These are phyloP conservation scores for Fusarium bulbicola DNA, from an alignment of 2,329 filamentous ascomycete species.

Conservation along the genomic window DNA sequence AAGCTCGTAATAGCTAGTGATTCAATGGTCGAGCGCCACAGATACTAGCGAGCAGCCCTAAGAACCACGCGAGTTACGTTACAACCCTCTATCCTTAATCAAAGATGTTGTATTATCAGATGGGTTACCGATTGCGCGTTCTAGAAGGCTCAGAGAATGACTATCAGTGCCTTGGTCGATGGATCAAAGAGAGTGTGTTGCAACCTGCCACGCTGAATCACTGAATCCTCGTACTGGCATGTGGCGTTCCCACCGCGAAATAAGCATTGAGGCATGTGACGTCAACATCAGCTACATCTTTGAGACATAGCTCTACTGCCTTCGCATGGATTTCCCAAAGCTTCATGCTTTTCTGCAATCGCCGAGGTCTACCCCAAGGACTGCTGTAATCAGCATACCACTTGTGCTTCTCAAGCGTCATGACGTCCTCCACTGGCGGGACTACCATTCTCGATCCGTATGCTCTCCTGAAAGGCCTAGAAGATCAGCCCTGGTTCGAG, in stretches of 20 bases:
- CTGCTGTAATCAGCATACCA: neutral
- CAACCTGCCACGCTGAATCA: too few relatives aligned
- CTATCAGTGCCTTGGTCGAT: rapidly evolving
- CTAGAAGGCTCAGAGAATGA: neutral
- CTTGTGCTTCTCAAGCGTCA: neutral
- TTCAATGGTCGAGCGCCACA: neutral
- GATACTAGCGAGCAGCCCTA: neutral
- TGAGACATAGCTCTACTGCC: neutral
- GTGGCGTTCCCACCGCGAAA: too few relatives aligned
- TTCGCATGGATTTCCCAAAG: neutral
- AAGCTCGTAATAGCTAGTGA: neutral
- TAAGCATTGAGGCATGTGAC: neutral
- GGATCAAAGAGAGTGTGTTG: too few relatives aligned
- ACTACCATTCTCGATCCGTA: neutral
- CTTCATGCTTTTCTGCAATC: neutral
- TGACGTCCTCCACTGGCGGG: neutral
- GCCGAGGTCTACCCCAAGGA: neutral
- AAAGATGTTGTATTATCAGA: neutral
- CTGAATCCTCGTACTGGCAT: neutral
- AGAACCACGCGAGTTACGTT: neutral
- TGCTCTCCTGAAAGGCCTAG: neutral
- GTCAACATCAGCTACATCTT: neutral
- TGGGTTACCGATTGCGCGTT: neutral
- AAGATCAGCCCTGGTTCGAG: neutral
- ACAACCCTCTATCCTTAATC: neutral